Conservation (phyloP, 495 filamentous ascomycete genomes). For the Talaromyces thailandensis region DNA sequence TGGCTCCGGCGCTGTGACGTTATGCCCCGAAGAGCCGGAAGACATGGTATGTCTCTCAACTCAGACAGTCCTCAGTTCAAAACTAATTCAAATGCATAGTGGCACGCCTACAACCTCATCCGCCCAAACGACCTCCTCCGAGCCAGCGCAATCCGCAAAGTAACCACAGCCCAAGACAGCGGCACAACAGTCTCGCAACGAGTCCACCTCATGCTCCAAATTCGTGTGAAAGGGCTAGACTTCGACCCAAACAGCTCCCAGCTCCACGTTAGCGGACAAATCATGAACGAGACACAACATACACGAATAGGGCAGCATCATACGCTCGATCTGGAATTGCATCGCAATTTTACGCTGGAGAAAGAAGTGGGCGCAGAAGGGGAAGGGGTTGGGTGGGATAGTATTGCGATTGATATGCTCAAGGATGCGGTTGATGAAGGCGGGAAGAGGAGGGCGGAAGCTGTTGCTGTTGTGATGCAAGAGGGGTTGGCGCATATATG, state of each 20-base stretch:
- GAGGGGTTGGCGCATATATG: constrained; percentile 91
- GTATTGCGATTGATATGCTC: constrained; percentile 69
- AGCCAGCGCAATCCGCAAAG: constrained; percentile 74
- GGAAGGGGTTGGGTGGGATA: constrained; percentile 74
- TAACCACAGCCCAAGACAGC: constrained; percentile 57
- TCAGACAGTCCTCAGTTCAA: neutral
- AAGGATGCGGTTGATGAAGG: constrained; percentile 69
- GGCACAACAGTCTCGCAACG: constrained; percentile 68
- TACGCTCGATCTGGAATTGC: constrained; percentile 82
- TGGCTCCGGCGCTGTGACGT: constrained; percentile 69
- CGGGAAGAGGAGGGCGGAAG: constrained; percentile 59
- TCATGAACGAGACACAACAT: constrained; percentile 73
- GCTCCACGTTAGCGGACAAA: constrained; percentile 77
- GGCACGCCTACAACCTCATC: constrained; percentile 96
- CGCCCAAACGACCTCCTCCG: constrained; percentile 67
- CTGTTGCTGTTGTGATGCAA: constrained; percentile 88
- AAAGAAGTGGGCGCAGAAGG: constrained; percentile 42
- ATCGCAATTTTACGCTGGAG: constrained; percentile 77
- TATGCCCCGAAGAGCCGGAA: constrained; percentile 86
- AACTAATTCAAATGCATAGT: constrained; percentile 40
- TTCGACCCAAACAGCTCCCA: constrained; percentile 80
- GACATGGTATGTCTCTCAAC: constrained; percentile 63
- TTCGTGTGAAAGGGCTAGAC: constrained; percentile 74
- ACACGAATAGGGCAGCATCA: constrained; percentile 81
- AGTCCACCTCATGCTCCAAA: constrained; percentile 68